Base-by-base conservation (phyloP, 1,284 basidiomycete genomes). In the Gymnopus androsaceus region DNA sequence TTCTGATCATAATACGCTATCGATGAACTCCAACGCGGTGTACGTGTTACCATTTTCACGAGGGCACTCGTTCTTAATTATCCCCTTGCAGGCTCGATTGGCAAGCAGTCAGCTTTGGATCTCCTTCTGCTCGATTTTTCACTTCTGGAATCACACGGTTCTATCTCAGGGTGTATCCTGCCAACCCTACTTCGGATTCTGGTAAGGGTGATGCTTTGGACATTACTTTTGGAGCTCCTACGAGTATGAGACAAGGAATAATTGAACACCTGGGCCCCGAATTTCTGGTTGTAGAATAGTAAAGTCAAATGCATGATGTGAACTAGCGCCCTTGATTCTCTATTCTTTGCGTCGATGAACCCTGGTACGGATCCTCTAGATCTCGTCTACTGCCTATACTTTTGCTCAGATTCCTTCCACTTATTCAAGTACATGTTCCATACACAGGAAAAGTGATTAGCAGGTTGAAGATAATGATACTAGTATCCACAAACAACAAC, bases 11-110 rank as follows among this genome's bases (percentile, higher is more conserved):
- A 55, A 57, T 4, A 54, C 52, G 3, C 7, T 69, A 4, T 64
- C 60, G 1, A 61, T 74, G 25, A 73, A 74, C 51, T 74, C 72
- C 1, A 67, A 67, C 36, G n/a, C 59, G 9, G 51, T 58, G 72
- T 73, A 30, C 51, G 71, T 62, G 3, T 33, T n/a, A n/a, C 30
- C 25, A 11, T 12, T 25, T 34, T 27, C 4, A 45, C 11, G 34
- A 14, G 15, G 14, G 27, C 14, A 14, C 4, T 9, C 4, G 15
- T 21, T 17, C 23, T 14, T 40, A 12, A 3, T 30, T 27, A 47
- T 23, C n/a, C n/a, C 1, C 33, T 59, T 63, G 37, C 52, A 67
- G 65, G 28, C 51, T 73, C 28, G 63, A 72, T 34, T 71, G 70
- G 72, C 58, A 62, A 19, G 54, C 64, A 3, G 62, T 59, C 5